These are phyloP conservation scores for Coemansia reversa DNA, from an alignment of 192 early-diverging fungal species.

Conservation along the genomic window DNA sequence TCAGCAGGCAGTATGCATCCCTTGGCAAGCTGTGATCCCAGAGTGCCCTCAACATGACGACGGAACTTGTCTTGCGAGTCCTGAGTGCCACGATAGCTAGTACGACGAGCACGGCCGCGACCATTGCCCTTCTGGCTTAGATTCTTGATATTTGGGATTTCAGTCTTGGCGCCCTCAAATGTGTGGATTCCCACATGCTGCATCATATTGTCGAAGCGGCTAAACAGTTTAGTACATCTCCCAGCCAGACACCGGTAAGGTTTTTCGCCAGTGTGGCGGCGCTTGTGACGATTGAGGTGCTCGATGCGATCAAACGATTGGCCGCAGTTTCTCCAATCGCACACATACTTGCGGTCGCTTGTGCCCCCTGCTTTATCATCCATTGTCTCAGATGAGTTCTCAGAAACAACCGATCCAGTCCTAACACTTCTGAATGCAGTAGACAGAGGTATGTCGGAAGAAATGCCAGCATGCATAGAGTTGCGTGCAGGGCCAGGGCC, in stretches of 20 bases:
- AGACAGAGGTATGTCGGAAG: slow-evolving; percentile 5
- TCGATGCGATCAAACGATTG: slow-evolving; percentile 74
- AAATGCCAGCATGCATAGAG: not conserved
- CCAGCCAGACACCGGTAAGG: slow-evolving; percentile 71
- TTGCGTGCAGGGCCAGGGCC: not conserved
- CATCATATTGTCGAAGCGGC: slow-evolving; percentile 81
- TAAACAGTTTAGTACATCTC: slow-evolving; percentile 65
- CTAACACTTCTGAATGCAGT: slow-evolving; percentile 4
- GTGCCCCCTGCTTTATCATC: slow-evolving; percentile 11
- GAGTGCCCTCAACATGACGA: slow-evolving; percentile 40
- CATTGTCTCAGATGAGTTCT: slow-evolving; percentile 11
- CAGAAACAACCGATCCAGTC: slow-evolving; percentile 27
- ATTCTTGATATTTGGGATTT: slow-evolving; percentile 56
- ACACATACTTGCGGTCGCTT: slow-evolving; percentile 47
- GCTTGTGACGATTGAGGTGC: slow-evolving; percentile 74
- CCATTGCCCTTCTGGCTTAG: slow-evolving; percentile 48
- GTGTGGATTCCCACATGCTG: slow-evolving; percentile 74
- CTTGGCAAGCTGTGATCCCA: slow-evolving; percentile 34
- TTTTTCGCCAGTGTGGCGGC: slow-evolving; percentile 63
- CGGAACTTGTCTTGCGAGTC: slow-evolving; percentile 49
- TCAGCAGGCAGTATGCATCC: slow-evolving; percentile 47
- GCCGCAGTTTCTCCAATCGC: slow-evolving; percentile 50
- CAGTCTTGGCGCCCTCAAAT: slow-evolving; percentile 48
- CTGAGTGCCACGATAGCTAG: slow-evolving; percentile 45
- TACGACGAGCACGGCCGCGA: slow-evolving; percentile 53